phyloP scores from a whole-genome alignment of 1,139 yeast species.

The Barnettozyma hawaiiensis region DNA sequence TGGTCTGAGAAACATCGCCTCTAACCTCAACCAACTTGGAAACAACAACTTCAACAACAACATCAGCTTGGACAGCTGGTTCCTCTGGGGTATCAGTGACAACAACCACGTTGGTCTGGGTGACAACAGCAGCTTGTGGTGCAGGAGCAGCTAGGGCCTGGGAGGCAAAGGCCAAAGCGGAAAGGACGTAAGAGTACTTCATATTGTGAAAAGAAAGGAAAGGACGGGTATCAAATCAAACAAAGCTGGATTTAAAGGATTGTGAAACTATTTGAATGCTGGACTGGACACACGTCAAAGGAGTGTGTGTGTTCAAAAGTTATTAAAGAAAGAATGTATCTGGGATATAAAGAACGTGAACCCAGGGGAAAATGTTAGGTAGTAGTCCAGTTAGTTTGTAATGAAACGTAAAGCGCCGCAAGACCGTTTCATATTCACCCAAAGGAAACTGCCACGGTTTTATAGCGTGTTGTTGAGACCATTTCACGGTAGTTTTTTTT shows the following conservation, averaged over 20 bases:
- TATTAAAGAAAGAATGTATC: background rate
- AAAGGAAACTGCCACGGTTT: background rate
- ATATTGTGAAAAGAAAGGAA: slow-evolving; percentile 10
- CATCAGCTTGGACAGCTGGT: slow-evolving; percentile 18
- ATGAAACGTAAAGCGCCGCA: background rate
- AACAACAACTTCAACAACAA: slow-evolving; percentile 23
- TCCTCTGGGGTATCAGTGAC: slow-evolving; percentile 22
- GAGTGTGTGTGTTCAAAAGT: background rate
- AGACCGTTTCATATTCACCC: background rate
- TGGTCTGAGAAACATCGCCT: slow-evolving; percentile 20
- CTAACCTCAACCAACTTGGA: slow-evolving; percentile 21
- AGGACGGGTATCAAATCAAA: background rate
- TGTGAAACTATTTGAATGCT: slow-evolving; percentile 1
- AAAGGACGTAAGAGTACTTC: slow-evolving; percentile 21
- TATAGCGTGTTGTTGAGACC: background rate
- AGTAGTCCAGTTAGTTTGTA: background rate
- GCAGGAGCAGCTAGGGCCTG: slow-evolving; percentile 33
- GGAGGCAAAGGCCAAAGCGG: slow-evolving; percentile 28
- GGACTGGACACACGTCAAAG: slow-evolving; percentile 4
- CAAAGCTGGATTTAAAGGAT: background rate
- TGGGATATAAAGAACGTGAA: too few species aligned
- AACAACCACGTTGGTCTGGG: slow-evolving; percentile 30
- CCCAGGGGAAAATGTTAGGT: too few species aligned
- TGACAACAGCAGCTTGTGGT: slow-evolving; percentile 28
- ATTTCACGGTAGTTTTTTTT: background rate